Evolutionary conservation across 1,139 yeast species (phyloP).

Genomic region (Wickerhamiella infanticola): DNA sequence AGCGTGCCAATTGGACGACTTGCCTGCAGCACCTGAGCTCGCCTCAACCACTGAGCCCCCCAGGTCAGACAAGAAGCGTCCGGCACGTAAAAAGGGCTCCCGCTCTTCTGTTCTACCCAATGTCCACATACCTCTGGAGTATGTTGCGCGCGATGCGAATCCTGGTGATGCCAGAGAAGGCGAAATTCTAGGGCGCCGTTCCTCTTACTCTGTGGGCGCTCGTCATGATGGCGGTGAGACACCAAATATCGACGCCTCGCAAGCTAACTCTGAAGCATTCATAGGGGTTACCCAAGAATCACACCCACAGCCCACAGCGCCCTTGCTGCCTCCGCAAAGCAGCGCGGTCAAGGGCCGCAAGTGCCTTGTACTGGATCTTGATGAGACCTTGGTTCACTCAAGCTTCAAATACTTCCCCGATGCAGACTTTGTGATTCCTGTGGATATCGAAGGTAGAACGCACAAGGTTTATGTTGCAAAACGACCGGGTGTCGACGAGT

Average conservation of each 20-base stretch:
- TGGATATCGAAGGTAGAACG: conserved; percentile 72
- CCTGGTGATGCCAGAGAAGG: background rate
- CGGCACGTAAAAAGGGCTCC: too few species aligned
- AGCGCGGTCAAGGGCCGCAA: conserved; percentile 40
- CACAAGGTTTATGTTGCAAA: conserved; percentile 94
- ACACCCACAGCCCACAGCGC: background rate
- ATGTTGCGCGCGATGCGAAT: conserved; percentile 5
- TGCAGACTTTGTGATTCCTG: conserved; percentile 92
- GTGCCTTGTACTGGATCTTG: conserved; percentile 81
- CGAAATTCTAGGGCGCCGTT: conserved; percentile 7
- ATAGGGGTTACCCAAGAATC: background rate
- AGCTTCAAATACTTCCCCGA: conserved; percentile 82
- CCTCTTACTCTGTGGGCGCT: conserved; percentile 5
- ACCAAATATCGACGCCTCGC: background rate
- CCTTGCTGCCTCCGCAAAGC: conserved; percentile 43
- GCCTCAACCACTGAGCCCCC: too few species aligned
- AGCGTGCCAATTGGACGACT: too few species aligned
- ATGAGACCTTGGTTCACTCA: conserved; percentile 92
- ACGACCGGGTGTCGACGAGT: conserved; percentile 96
- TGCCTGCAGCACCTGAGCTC: too few species aligned
- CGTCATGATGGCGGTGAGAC: background rate
- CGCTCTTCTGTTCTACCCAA: too few species aligned
- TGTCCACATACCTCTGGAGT: conserved; percentile 8
- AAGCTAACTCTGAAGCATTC: background rate
- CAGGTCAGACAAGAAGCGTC: too few species aligned